Percentiles rank a stretch among this genome's conserved stretches.
phyloP scores from a whole-genome alignment of 106 monocot genomes.

The Triglochin maritima region DNA sequence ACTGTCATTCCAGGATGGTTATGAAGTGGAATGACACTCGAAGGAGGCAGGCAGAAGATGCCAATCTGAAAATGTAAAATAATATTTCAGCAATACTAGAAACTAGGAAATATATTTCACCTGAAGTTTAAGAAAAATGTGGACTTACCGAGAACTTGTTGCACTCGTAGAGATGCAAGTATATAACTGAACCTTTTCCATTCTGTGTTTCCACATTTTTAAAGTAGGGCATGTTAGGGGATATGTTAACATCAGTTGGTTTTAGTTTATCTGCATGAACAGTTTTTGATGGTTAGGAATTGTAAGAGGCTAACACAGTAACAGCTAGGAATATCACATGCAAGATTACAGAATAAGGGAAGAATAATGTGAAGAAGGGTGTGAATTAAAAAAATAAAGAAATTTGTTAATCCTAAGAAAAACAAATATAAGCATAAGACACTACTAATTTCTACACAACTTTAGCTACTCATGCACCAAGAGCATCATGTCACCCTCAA shows the following conservation, averaged over 20 bases:
- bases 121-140: background rate
- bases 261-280: slow-evolving; percentile 29
- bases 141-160: slow-evolving; percentile 27
- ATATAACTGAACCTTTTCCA: slow-evolving; percentile 23
- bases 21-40: slow-evolving; percentile 67
- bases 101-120: background rate
- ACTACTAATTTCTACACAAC: background rate
- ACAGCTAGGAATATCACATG: too few species aligned
- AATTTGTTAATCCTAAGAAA: background rate
- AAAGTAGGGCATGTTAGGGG: slow-evolving; percentile 22
- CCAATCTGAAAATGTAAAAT: slow-evolving; percentile 39
- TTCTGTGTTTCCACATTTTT: background rate
- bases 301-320: background rate
- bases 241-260: slow-evolving; percentile 34
- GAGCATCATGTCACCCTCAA: too few species aligned
- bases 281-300: background rate
- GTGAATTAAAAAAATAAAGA: background rate
- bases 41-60: slow-evolving; percentile 66
- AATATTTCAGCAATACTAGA: background rate
- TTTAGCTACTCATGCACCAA: too few species aligned
- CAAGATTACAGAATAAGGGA: too few species aligned
- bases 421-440: background rate
- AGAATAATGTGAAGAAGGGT: too few species aligned
- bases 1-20: slow-evolving; percentile 97
- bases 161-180: slow-evolving; percentile 31